Base-by-base conservation (phyloP, 139 green algal species). In the Chlorella sp. region DNA sequence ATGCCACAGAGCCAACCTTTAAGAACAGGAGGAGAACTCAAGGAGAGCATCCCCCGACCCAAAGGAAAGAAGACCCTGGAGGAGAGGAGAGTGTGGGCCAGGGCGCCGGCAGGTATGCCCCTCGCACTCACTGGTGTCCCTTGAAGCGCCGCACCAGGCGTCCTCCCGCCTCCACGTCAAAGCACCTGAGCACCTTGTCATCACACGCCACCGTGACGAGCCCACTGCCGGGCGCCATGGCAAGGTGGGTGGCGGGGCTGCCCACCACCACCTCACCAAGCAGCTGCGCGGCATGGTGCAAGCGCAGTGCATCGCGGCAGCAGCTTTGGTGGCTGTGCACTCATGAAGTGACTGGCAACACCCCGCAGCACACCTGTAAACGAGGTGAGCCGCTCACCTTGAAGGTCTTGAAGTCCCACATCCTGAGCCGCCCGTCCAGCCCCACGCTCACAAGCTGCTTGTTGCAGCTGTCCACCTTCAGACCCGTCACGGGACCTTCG, bases 91-190 rank as follows among this genome's bases (percentile, higher is more conserved):
- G 17, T 10, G 10, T 26, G 17, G 42, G 42, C 42, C 10, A 17
- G 10, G 42, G 42, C 17, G 42, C 10, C 42, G 10, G 10, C 42
- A 55, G 42, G 42, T 55, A 10, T 55, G 42, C 17, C 10, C 17
- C 42, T 55, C 10, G 42, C 42, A 55, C 10, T 55, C n/a, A 87
- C 82, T 73, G 75, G 80, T 97, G 93, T 26, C 90, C 93, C 20
- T 69, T 73, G 72, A 97, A 97, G 32, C 85, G 79, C 27, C 94
- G 86, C 61, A 98, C 94, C 62, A 94, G 76, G 6, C 86, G 76
- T 23, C 42, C 50, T 2, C 55, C 62, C 23, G 73, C 84, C 62
- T 89, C 80, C 2, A 85, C 66, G 61, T 89, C 84, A 27, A 77
- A 83, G 70, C 5, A 27, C 14, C 35, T 22, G 79, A 77, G 35